phyloP scores from a whole-genome alignment of 129 eudicot genomes.

The Lactuca saligna region DNA sequence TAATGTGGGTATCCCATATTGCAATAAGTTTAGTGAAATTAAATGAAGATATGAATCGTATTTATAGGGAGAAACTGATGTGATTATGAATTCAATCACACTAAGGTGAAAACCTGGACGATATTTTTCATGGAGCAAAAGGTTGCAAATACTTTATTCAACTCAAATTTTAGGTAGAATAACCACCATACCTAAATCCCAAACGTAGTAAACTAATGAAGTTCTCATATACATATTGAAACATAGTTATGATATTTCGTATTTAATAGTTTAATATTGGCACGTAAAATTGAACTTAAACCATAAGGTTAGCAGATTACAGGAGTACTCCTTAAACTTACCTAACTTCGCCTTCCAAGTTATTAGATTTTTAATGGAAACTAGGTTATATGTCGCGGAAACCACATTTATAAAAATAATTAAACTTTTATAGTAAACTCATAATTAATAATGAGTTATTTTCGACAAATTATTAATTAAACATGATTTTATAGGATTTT shows the following conservation, averaged over 20 bases:
- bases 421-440: too few relatives aligned
- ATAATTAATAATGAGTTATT: too few relatives aligned
- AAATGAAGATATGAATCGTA: background rate
- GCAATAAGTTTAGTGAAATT: background rate
- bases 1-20: slow-evolving; percentile 22
- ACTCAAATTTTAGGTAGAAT: slow-evolving; percentile 33
- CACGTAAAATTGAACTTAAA: too few relatives aligned
- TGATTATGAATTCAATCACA: background rate
- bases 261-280: background rate
- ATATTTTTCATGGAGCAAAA: slow-evolving; percentile 3
- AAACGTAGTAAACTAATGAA: slow-evolving; percentile 16
- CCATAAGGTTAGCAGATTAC: too few relatives aligned
- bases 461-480: too few relatives aligned
- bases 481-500: too few relatives aligned
- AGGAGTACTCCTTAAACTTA: too few relatives aligned
- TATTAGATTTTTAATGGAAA: too few relatives aligned
- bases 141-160: slow-evolving; percentile 10
- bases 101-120: background rate
- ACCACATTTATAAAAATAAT: too few relatives aligned
- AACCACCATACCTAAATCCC: slow-evolving; percentile 29
- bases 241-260: background rate
- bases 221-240: background rate
- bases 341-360: too few relatives aligned
- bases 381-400: too few relatives aligned
- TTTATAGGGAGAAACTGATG: slow-evolving; percentile 16